A percentile compares a stretch with the other conserved stretches of the same genome.
Evolutionary conservation across 2,329 filamentous ascomycete species (phyloP).

Genomic region (Verticillium nonalfalfae): DNA sequence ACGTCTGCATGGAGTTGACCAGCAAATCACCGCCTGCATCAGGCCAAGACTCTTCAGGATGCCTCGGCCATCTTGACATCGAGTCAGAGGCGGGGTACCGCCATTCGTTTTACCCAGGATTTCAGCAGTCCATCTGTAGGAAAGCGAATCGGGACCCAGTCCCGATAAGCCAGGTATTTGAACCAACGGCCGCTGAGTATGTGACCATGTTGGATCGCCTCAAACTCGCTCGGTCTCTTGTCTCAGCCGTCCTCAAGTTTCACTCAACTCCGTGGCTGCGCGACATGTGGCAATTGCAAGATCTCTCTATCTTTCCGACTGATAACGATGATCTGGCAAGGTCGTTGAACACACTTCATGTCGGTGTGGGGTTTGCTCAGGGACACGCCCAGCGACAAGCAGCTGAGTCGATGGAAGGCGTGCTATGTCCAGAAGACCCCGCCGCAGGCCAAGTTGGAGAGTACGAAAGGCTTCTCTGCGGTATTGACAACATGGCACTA

Average conservation of each 20-base stretch:
- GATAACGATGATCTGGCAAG: background rate
- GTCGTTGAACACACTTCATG: background rate
- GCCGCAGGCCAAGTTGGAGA: background rate
- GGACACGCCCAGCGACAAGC: background rate
- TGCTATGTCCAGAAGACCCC: background rate
- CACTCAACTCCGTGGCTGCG: slow-evolving; percentile 5
- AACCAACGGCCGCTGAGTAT: background rate
- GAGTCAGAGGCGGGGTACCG: background rate
- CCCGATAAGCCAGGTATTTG: background rate
- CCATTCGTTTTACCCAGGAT: slow-evolving; percentile 3
- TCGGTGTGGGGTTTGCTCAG: slow-evolving; percentile 2
- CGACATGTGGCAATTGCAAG: slow-evolving; percentile 2
- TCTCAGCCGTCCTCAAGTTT: slow-evolving; percentile 3
- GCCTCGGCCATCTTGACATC: slow-evolving; percentile 3
- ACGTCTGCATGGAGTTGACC: slow-evolving; percentile 4
- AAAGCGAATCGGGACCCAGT: background rate
- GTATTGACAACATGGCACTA: slow-evolving; percentile 17
- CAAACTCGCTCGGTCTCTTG: background rate
- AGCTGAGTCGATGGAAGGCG: background rate
- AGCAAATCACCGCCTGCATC: background rate
- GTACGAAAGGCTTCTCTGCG: slow-evolving; percentile 9
- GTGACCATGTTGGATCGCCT: slow-evolving; percentile 1
- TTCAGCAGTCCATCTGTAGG: background rate
- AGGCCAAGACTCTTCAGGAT: background rate
- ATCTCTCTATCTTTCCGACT: slow-evolving; percentile 3